phyloP scores from a whole-genome alignment of 495 filamentous ascomycete genomes.

The Massariosphaeria phaeospora region DNA sequence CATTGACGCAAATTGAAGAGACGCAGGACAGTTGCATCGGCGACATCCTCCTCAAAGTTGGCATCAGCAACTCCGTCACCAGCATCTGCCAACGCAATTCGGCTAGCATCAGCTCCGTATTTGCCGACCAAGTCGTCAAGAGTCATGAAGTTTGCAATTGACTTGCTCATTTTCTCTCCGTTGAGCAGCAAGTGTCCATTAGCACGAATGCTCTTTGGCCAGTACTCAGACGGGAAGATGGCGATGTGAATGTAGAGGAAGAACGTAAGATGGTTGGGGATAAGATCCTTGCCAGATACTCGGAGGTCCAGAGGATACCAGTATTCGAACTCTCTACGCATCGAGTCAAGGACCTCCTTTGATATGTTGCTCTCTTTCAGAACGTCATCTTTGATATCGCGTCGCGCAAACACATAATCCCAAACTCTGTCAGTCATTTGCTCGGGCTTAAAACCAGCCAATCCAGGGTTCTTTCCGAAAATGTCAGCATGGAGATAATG shows the following conservation, averaged over 20 bases:
- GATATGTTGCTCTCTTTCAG: conserved; percentile 66
- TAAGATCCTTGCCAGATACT: conserved; percentile 52
- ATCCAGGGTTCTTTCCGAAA: conserved; percentile 70
- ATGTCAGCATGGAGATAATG: conserved; percentile 80
- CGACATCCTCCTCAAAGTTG: conserved; percentile 94
- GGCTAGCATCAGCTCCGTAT: conserved; percentile 87
- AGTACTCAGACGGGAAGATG: conserved; percentile 78
- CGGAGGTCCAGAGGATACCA: conserved; percentile 91
- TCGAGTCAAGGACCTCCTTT: conserved; percentile 62
- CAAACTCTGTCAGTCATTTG: conserved; percentile 96
- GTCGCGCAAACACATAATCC: conserved; percentile 83
- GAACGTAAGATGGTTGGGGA: conserved; percentile 75
- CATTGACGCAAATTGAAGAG: conserved; percentile 83
- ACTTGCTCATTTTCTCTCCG: conserved; percentile 96
- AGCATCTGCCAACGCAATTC: conserved; percentile 89
- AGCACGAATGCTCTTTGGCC: conserved; percentile 74
- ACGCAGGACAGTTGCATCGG: conserved; percentile 81
- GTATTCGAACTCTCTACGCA: conserved; percentile 91
- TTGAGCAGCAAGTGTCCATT: conserved; percentile 94
- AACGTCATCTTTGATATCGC: conserved; percentile 46
- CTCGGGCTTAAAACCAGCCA: conserved; percentile 62
- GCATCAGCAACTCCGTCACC: conserved; percentile 93
- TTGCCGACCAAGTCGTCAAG: conserved; percentile 80
- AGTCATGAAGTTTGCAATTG: conserved; percentile 92
- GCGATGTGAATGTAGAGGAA: conserved; percentile 93